Evolutionary conservation across 2,329 filamentous ascomycete genomes (phyloP), one percentile per base, ranked within the genome.

Genomic region (Epichloe sp.): DNA sequence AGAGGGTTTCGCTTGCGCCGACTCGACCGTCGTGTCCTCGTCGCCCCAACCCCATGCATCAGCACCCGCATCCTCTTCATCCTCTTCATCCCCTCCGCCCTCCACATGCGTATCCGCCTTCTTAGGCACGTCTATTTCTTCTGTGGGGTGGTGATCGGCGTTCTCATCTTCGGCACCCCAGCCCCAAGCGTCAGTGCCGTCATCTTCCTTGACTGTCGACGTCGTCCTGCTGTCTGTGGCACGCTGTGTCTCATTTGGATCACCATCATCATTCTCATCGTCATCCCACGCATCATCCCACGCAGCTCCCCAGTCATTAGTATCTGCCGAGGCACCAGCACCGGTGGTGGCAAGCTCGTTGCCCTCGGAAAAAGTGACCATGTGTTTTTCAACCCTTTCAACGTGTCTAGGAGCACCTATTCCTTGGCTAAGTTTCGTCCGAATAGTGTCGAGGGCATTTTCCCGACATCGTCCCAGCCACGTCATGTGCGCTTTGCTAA

Each of bases 41-140:
- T 80, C 86, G n/a, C 80, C 86, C 86, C 88, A 94, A 36, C 86
- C 88, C 85, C 88, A 93, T 34, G 87, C 87, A 54, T 88, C 86
- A 14, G 72, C 75, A 4, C 68, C 68, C 21, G 78, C 75, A 14
- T 76, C 71, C 7, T 71, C 23, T 26, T 26, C 23, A 26, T 26
- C 23, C 6, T 26, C 23, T 26, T 26, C 21, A n/a, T 10, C 47
- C 2, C 55, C n/a, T 55, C 48, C 53, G 57, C 36, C 49, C 56
- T 46, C 35, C 21, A 23, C 5, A 26, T 57, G 52, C 4, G 5
- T 21, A 14, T 44, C 34, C 15, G 19, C 10, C 5, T 49, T 44
- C 34, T 26, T 4, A 15, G 41, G 15, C 48, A 31, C 19, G n/a
- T 55, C 51, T 17, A 48, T 51, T n/a, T 53, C 46, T 17, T 55